Conservation (phyloP, 2,329 filamentous ascomycete species). For the Pyrenophora teres region DNA sequence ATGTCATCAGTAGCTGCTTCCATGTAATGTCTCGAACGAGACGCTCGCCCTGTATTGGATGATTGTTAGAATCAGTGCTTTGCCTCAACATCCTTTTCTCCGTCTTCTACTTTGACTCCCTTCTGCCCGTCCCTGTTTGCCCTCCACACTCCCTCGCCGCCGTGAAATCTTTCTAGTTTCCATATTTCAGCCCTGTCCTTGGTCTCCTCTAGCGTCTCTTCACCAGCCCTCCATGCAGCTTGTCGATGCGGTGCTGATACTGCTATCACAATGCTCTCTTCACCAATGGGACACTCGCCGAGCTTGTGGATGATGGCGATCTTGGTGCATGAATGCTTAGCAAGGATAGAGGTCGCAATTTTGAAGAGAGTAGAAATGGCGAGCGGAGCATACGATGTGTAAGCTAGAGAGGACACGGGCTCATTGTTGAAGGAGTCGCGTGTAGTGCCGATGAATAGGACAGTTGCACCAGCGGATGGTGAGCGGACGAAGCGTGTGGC, state of each 20-base stretch:
- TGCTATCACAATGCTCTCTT: slow-evolving; percentile 90
- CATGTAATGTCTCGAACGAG: no score
- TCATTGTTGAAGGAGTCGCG: slow-evolving; percentile 73
- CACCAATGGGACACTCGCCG: slow-evolving; percentile 83
- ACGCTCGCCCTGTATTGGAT: no score
- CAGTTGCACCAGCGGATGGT: slow-evolving; percentile 41
- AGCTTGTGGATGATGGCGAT: slow-evolving; percentile 84
- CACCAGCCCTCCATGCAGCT: slow-evolving; percentile 84
- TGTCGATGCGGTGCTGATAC: slow-evolving; percentile 82
- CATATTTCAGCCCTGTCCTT: slow-evolving; percentile 92
- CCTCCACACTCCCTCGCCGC: slow-evolving; percentile 79
- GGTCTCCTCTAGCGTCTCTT: slow-evolving; percentile 84
- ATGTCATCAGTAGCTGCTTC: no score
- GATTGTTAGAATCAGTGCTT: neutral
- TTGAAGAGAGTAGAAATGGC: slow-evolving; percentile 70
- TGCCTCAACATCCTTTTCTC: slow-evolving; percentile 5
- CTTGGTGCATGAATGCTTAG: slow-evolving; percentile 68
- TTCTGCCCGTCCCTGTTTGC: slow-evolving; percentile 77
- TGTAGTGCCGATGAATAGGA: slow-evolving; percentile 65
- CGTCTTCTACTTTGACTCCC: slow-evolving; percentile 55
- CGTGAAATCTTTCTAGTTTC: slow-evolving; percentile 89
- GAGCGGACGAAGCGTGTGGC: slow-evolving; percentile 71
- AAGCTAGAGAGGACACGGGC: slow-evolving; percentile 74
- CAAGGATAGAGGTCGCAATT: slow-evolving; percentile 63
- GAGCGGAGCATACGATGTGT: slow-evolving; percentile 73